phyloP scores from a whole-genome alignment of 768 basidiomycete genomes.

The Phaeotremella skinneri region DNA sequence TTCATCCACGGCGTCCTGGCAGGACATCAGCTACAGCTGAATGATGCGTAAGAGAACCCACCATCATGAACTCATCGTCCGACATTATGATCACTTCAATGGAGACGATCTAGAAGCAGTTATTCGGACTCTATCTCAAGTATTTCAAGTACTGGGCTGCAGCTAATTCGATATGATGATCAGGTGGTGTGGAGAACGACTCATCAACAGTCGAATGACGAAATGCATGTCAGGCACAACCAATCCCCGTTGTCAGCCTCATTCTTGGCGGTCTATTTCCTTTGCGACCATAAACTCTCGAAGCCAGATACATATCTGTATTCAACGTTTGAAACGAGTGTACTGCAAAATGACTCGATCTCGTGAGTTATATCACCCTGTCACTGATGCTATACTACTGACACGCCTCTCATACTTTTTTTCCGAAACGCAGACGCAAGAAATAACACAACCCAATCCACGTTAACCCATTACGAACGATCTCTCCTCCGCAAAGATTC shows the following conservation, averaged over 20 bases:
- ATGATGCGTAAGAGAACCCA: slow-evolving; percentile 38
- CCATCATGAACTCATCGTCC: slow-evolving; percentile 54
- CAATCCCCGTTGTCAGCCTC: too few species aligned
- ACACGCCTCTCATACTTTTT: background rate
- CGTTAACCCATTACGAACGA: slow-evolving; percentile 43
- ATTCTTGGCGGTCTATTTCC: too few species aligned
- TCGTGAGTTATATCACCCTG: background rate
- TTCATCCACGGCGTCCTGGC: slow-evolving; percentile 52
- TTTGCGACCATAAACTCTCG: too few species aligned
- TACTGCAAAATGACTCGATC: slow-evolving; percentile 4
- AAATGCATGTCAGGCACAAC: too few species aligned
- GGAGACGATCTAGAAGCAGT: too few species aligned
- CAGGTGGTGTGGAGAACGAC: too few species aligned
- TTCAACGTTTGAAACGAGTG: background rate
- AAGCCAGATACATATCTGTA: background rate
- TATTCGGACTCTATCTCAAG: too few species aligned
- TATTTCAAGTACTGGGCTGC: too few species aligned
- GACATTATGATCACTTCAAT: too few species aligned
- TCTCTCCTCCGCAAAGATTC: slow-evolving; percentile 35
- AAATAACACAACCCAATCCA: slow-evolving; percentile 44
- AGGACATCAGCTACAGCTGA: slow-evolving; percentile 3
- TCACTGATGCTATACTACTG: background rate
- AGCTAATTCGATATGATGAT: too few species aligned
- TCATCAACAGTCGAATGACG: too few species aligned
- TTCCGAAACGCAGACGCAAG: slow-evolving; percentile 36